Evolutionary conservation across 2,329 filamentous ascomycete genomes (phyloP).

Genomic region (Magnaporthiopsis poae): DNA sequence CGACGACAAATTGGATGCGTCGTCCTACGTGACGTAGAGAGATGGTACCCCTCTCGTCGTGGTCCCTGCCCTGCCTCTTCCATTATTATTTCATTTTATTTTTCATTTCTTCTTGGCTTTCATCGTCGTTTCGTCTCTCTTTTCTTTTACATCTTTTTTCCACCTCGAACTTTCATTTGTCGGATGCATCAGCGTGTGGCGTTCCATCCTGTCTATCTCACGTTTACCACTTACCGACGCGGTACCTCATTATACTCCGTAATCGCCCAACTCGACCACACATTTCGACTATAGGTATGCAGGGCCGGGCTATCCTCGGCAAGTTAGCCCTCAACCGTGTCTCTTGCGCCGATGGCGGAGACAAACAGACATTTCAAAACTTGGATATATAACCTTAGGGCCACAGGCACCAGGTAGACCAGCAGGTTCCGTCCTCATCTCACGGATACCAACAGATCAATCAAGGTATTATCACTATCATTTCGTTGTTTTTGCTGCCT

Average conservation of each 20-base stretch:
- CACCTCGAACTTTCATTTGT: background rate
- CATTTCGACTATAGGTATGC: background rate
- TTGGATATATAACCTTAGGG: too few relatives aligned
- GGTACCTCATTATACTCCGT: background rate
- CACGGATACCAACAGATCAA: background rate
- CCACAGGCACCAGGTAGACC: too few relatives aligned
- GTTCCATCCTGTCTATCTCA: background rate
- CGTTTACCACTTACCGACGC: background rate
- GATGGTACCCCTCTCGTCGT: background rate
- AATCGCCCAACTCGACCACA: background rate
- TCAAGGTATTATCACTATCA: background rate
- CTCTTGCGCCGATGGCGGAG: too few relatives aligned
- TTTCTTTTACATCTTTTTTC: background rate
- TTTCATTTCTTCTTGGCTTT: background rate
- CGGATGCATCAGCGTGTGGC: background rate
- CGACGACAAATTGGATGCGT: conserved; percentile 45
- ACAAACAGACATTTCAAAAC: too few relatives aligned
- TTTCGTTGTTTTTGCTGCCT: background rate
- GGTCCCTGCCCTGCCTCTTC: background rate
- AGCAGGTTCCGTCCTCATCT: too few relatives aligned
- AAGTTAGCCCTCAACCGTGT: too few relatives aligned
- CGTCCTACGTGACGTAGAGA: conserved; percentile 27
- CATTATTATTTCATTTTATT: background rate
- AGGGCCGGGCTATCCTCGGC: too few relatives aligned
- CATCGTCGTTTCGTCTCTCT: background rate